Evolutionary conservation across 768 basidiomycete species (phyloP), one percentile per base, ranked within the genome.

Genomic region (Strobilomyces dryophilus): DNA sequence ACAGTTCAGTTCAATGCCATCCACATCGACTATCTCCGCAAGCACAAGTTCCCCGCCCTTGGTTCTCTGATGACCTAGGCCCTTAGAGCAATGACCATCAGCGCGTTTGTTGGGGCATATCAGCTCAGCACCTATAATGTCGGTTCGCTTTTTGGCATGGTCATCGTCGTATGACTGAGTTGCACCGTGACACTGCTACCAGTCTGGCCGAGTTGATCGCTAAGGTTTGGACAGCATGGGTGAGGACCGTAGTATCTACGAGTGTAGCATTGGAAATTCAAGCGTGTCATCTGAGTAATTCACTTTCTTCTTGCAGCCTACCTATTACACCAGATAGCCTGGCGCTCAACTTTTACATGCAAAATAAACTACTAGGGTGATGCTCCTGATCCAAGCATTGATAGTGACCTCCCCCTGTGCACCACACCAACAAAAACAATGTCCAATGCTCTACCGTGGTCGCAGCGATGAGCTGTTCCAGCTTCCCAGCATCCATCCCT

Each of bases 91-190:
- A 75, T 83, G 6, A 98, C 97, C 27, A 81, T 85, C 36, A 92
- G 84, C 20, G 83, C 88, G 5, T 78, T 94, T 47, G 83, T 92
- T 42, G 95, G 97, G 15, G 81, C 98, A 6, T 99, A 97, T 75
- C 89, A 97, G 71, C 98, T 98, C 77, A 98, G 98, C 76, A 98
- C 97, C 41, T 93, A 95, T 66, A 95, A 98, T 67, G 85, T 99
- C 57, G 95, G 97, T 97, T 61, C 60, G 89, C 78, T 32, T 31
- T 36, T 8, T 24, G 41, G 41, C 10, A 8, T 27, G 8, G 27
- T 27, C 27, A 8, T 37, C n/a, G 21, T 8, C 43, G 18, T 40
- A 39, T 31, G 20, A 34, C 52, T 49, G 21, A 56, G n/a, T 53
- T 35, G 10, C 49, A 51, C 12, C 6, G 34, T 47, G 93, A 92